A percentile compares a stretch with the other conserved stretches of the same genome.
Evolutionary conservation across 2,329 filamentous ascomycete genomes (phyloP).

Genomic region (Xylariaceae sp.): DNA sequence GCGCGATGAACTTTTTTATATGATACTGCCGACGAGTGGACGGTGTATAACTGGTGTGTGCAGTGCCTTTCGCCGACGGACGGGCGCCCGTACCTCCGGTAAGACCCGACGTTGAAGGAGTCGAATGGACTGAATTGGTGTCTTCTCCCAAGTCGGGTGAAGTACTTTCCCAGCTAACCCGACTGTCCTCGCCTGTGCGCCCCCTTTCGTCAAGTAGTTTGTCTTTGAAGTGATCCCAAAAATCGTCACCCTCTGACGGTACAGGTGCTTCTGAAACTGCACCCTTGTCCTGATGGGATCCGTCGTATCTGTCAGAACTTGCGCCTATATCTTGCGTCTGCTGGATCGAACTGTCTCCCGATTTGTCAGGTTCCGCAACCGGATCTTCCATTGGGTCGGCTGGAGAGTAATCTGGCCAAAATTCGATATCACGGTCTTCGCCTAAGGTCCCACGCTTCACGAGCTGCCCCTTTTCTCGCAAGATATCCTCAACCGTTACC

Average conservation of each 20-base stretch:
- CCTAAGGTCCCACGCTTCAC: conserved; percentile 67
- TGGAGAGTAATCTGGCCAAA: conserved; percentile 69
- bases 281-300: not conserved
- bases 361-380: not conserved
- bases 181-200: too few relatives aligned
- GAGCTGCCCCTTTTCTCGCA: conserved; percentile 67
- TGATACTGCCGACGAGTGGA: conserved; percentile 27
- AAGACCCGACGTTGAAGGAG: conserved; percentile 7
- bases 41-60: conserved; percentile 15
- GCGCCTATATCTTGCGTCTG: not conserved
- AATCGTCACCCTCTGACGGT: not conserved
- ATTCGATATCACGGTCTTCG: conserved; percentile 81
- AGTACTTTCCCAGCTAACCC: not conserved
- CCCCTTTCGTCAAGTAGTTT: not conserved
- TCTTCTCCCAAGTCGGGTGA: not conserved
- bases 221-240: not conserved
- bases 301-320: not conserved
- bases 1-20: not conserved
- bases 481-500: conserved; percentile 70
- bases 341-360: not conserved
- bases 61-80: conserved; percentile 15
- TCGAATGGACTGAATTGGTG: conserved; percentile 15
- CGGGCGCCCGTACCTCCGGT: conserved; percentile 15
- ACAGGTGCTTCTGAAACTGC: not conserved
- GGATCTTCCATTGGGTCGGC: not conserved